phyloP scores from a whole-genome alignment of 2,329 filamentous ascomycete species.

The Paraconiothyrium sp. region DNA sequence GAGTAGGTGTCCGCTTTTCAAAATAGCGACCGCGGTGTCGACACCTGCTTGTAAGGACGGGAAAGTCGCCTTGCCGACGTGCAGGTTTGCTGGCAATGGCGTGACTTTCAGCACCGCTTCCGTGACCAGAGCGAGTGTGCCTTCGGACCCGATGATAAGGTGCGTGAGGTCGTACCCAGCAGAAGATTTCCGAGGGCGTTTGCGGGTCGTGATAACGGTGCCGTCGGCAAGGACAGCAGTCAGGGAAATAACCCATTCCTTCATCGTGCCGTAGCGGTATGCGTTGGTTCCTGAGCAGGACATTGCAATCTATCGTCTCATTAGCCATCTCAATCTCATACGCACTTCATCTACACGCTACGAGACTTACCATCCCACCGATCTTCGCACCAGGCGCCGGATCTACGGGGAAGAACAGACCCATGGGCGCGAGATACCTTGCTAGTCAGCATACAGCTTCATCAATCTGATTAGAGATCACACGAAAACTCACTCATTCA shows the following conservation, averaged over 20 bases:
- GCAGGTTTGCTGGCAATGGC: slow-evolving; percentile 77
- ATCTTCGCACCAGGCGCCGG: slow-evolving; percentile 93
- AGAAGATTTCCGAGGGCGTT: slow-evolving; percentile 85
- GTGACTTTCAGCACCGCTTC: slow-evolving; percentile 88
- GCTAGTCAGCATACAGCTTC: too few species aligned
- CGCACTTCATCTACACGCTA: not conserved
- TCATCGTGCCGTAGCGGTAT: slow-evolving; percentile 92
- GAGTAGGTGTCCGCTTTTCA: slow-evolving; percentile 80
- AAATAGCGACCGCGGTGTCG: slow-evolving; percentile 78
- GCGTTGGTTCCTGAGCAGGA: slow-evolving; percentile 84
- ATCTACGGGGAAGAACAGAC: slow-evolving; percentile 90
- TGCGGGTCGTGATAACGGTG: slow-evolving; percentile 84
- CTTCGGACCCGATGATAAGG: slow-evolving; percentile 88
- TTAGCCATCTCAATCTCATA: not conserved
- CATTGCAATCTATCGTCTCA: slow-evolving; percentile 57
- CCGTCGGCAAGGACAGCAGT: slow-evolving; percentile 90
- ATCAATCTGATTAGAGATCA: too few species aligned
- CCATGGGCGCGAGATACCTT: slow-evolving; percentile 64
- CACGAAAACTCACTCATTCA: slow-evolving; percentile 67
- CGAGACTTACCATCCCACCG: slow-evolving; percentile 77
- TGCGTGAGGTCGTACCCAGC: slow-evolving; percentile 92
- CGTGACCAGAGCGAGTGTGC: slow-evolving; percentile 88
- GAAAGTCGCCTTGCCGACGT: slow-evolving; percentile 77
- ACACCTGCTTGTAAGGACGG: slow-evolving; percentile 73
- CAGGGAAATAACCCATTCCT: slow-evolving; percentile 85